Conservation (phyloP, 768 basidiomycete species). For the Pisolithus orientalis region DNA sequence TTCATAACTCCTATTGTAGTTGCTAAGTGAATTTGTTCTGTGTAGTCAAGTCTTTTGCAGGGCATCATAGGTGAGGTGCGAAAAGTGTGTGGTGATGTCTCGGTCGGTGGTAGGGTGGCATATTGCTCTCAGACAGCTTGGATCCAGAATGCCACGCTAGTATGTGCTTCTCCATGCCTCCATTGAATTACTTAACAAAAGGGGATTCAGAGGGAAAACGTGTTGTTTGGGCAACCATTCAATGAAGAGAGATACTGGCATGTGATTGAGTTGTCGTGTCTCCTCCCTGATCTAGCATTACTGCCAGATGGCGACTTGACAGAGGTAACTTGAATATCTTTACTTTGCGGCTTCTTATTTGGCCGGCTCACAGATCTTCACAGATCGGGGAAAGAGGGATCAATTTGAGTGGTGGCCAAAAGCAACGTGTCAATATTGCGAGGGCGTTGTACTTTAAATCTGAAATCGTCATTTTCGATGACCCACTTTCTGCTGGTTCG, state of each 20-base stretch:
- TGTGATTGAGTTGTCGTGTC: constrained; percentile 49
- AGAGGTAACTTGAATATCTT: constrained; percentile 37
- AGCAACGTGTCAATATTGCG: constrained; percentile 64
- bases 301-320: constrained; percentile 68
- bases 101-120: constrained; percentile 57
- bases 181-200: no score
- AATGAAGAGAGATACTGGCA: constrained; percentile 64
- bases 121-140: constrained; percentile 73
- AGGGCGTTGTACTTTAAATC: constrained; percentile 62
- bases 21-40: background rate
- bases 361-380: background rate
- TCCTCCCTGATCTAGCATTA: constrained; percentile 58
- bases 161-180: constrained; percentile 10
- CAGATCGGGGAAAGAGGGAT: constrained; percentile 72
- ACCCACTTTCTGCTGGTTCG: constrained; percentile 57
- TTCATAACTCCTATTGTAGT: background rate
- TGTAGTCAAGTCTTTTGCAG: constrained; percentile 48
- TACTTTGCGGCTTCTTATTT: background rate
- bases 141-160: constrained; percentile 67
- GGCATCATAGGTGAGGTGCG: constrained; percentile 72
- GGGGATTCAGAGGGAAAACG: constrained; percentile 48
- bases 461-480: constrained; percentile 57
- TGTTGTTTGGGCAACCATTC: constrained; percentile 59
- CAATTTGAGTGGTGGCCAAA: constrained; percentile 62
- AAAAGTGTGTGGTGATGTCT: constrained; percentile 41